phyloP scores from a whole-genome alignment of 805 yeast genomes.

The Diddensiella santjacobensis region DNA sequence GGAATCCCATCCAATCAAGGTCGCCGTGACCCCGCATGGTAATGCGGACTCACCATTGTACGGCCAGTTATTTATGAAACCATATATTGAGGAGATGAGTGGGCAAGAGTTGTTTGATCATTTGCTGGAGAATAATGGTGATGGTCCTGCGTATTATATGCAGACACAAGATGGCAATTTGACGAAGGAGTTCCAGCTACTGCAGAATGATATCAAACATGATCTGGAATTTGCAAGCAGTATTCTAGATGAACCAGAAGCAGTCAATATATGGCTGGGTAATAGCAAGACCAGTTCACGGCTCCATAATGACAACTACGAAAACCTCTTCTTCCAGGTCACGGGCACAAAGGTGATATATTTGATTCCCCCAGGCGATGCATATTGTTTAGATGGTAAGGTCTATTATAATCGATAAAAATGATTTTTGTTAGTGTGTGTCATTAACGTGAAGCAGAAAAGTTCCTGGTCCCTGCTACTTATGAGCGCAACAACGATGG shows the following conservation, averaged over 20 bases:
- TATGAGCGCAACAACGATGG: conserved; percentile 23
- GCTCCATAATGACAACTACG: conserved; percentile 37
- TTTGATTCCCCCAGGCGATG: conserved; percentile 36
- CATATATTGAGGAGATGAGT: conserved; percentile 25
- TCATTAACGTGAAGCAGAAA: conserved; percentile 19
- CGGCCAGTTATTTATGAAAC: conserved; percentile 31
- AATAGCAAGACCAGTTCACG: conserved; percentile 30
- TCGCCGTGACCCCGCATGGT: conserved; percentile 36
- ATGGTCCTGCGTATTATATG: conserved; percentile 30
- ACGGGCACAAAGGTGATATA: conserved; percentile 33
- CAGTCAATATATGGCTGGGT: conserved; percentile 41
- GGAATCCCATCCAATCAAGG: conserved; percentile 1
- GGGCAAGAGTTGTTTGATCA: conserved; percentile 25
- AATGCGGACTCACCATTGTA: conserved; percentile 38
- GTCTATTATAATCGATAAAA: too few relatives aligned
- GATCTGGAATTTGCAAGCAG: conserved; percentile 23
- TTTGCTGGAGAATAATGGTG: conserved; percentile 9
- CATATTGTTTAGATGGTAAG: conserved; percentile 29
- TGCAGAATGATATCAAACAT: conserved; percentile 20
- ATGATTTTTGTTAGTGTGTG: neutral
- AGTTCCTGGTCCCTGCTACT: conserved; percentile 29
- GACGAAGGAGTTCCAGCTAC: conserved; percentile 24
- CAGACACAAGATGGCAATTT: conserved; percentile 39
- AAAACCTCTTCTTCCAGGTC: conserved; percentile 36
- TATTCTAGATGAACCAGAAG: conserved; percentile 29